Conservation (phyloP, 306 rosid genomes). For the Quercus glauca region DNA sequence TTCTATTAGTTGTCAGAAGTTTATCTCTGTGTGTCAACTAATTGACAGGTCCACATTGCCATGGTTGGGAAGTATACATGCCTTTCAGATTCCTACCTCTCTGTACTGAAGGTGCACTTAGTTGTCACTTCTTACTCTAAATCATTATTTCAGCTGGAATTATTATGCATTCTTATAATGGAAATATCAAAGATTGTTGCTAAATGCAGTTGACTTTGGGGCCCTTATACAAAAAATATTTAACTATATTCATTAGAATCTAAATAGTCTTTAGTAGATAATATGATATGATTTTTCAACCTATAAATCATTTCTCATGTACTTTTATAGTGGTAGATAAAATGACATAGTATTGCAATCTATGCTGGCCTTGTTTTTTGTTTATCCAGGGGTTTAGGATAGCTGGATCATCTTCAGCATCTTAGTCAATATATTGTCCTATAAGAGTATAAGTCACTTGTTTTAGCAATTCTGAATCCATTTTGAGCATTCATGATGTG, state of each 20-base stretch:
- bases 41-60: conserved; percentile 79
- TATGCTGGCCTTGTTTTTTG: background rate
- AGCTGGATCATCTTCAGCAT: background rate
- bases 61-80: conserved; percentile 96
- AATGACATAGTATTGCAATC: background rate
- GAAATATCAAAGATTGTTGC: background rate
- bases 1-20: background rate
- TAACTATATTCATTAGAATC: background rate
- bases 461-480: background rate
- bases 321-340: background rate
- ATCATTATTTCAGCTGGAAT: background rate
- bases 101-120: conserved; percentile 72
- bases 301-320: background rate
- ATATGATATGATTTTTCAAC: background rate
- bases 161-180: background rate
- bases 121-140: background rate
- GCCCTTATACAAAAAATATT: background rate
- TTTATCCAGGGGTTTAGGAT: background rate
- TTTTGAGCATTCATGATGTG: background rate
- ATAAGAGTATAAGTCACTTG: background rate
- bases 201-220: background rate
- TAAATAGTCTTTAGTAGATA: background rate
- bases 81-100: conserved; percentile 90
- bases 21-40: background rate
- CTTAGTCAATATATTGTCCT: background rate